Evolutionary conservation across 768 basidiomycete genomes (phyloP), one percentile per base, ranked within the genome.

Genomic region (Cystobasidium tubakii): DNA sequence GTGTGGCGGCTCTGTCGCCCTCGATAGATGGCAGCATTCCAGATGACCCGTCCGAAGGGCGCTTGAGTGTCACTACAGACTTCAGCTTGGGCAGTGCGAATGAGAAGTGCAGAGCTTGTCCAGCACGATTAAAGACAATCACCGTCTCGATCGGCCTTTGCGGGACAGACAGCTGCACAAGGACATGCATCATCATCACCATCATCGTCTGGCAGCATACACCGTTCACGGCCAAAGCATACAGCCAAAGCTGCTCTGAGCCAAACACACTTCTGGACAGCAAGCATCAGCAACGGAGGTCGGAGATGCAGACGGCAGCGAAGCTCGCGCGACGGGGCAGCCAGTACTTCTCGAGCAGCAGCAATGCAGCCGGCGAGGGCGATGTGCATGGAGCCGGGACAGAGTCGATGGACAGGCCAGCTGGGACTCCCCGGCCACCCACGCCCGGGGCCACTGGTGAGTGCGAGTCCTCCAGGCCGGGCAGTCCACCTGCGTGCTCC

Each of bases 261-360:
- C 39, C 39, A 39, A 39, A 39, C 39, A 39, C 39, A 39, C 39
- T n/a, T n/a, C n/a, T n/a, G n/a, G n/a, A n/a, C n/a, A n/a, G n/a
- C n/a, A n/a, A n/a, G n/a, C n/a, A n/a, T n/a, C n/a, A n/a, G n/a
- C n/a, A n/a, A n/a, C n/a, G n/a, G n/a, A n/a, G n/a, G n/a, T n/a
- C 39, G 39, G 39, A 39, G 12, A 71, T 71, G 69, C 53, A 71
- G 27, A 34, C 50, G n/a, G 69, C 69, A 4, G 55, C 50, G 9
- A 71, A 60, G 25, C 54, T 71, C 10, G 69, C 36, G 4, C 7
- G 34, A 6, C 27, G 44, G 4, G 44, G 66, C 42, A 67, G 66
- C 46, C 42, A 53, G 66, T 67, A 44, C 66, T 67, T 67, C 44
- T 44, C 29, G 33, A 44, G 44, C 19, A 36, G 44, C 42, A 42